Evolutionary conservation across 306 rosid genomes (phyloP).

Genomic region (Glycine latifolia): DNA sequence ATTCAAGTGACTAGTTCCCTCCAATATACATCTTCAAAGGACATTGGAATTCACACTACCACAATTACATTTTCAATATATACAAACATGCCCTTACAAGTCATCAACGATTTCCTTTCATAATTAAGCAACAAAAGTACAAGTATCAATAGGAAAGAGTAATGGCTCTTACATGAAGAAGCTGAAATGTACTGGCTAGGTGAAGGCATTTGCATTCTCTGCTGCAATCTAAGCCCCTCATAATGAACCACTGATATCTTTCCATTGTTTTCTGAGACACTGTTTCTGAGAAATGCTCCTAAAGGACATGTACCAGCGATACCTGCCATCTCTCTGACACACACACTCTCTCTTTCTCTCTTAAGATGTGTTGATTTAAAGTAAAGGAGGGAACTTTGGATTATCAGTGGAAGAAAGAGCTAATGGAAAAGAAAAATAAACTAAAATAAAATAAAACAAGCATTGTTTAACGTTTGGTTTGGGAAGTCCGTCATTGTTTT

Average conservation of each 20-base stretch:
- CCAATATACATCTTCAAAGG: no score
- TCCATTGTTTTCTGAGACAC: conserved; percentile 43
- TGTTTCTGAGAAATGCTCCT: conserved; percentile 52
- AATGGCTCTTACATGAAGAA: conserved; percentile 50
- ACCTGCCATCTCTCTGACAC: conserved; percentile 44
- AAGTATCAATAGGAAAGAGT: background rate
- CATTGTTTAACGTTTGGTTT: conserved; percentile 43
- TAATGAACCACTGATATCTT: conserved; percentile 29
- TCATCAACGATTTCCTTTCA: background rate
- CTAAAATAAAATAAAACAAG: conserved; percentile 20
- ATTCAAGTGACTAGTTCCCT: background rate
- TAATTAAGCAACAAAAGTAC: background rate
- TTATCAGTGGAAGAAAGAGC: conserved; percentile 40
- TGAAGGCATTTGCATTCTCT: conserved; percentile 43
- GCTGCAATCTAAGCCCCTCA: conserved; percentile 56
- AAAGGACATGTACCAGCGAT: conserved; percentile 55
- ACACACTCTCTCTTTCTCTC: background rate
- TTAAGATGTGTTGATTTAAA: conserved; percentile 36
- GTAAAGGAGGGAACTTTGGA: conserved; percentile 39
- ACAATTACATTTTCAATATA: no score
- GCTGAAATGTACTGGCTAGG: conserved; percentile 42
- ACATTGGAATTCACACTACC: no score
- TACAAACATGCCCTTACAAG: background rate
- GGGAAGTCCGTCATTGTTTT: conserved; percentile 49
- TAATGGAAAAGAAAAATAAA: conserved; percentile 10